These are phyloP conservation scores for Pisolithus sp. DNA, from an alignment of 768 basidiomycete genomes.

Conservation along the genomic window DNA sequence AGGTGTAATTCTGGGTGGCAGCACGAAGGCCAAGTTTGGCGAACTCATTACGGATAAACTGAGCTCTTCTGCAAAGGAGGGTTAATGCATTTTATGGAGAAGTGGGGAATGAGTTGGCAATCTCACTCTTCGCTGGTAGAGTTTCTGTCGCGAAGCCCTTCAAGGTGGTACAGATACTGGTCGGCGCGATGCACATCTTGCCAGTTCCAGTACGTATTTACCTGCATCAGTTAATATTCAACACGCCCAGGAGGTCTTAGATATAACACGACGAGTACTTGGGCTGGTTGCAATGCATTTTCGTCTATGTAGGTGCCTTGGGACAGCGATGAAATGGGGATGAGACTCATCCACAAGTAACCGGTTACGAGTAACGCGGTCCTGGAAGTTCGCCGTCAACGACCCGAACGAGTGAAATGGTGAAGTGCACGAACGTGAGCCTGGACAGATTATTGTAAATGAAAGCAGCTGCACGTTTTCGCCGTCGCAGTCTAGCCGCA, in stretches of 20 bases:
- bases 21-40: conserved; percentile 66
- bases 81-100: background rate
- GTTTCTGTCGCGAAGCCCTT: conserved; percentile 55
- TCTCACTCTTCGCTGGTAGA: conserved; percentile 67
- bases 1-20: conserved; percentile 63
- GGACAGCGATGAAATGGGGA: conserved; percentile 63
- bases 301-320: conserved; percentile 83
- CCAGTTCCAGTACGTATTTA: conserved; percentile 91
- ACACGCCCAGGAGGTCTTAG: background rate
- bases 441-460: conserved; percentile 29
- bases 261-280: conserved; percentile 42
- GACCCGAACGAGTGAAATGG: conserved; percentile 1
- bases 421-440: conserved; percentile 19
- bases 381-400: conserved; percentile 32
- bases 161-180: conserved; percentile 64
- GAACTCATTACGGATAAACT: conserved; percentile 58
- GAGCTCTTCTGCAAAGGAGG: conserved; percentile 49
- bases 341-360: conserved; percentile 75
- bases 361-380: conserved; percentile 54
- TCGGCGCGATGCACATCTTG: conserved; percentile 85
- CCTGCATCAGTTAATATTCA: conserved; percentile 41
- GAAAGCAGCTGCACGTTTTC: conserved; percentile 30
- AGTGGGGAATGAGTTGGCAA: conserved; percentile 1
- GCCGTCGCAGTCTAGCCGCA: conserved; percentile 40
- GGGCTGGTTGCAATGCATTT: conserved; percentile 90